Evolutionary conservation across 768 basidiomycete species (phyloP), one percentile per base, ranked within the genome.

Genomic region (Cantharellus cinnabarinus): DNA sequence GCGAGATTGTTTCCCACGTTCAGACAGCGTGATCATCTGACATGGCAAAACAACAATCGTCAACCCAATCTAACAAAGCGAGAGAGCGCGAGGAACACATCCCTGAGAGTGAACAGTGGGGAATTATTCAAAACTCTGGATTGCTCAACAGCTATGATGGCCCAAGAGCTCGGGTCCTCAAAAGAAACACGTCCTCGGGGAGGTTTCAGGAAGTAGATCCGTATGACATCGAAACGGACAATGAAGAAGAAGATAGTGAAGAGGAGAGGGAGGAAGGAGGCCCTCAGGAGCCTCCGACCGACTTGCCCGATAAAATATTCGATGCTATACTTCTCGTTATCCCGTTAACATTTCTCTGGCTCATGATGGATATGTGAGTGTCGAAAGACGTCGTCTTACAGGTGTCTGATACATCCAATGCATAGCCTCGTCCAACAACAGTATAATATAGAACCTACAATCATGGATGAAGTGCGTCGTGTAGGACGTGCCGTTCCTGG

Each of bases 311-410:
- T 61, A 86, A 89, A 70, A 73, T 88, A 42, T 80, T 88, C 68
- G 76, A 80, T 62, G 72, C 83, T 5, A 63, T 76, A 15, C 68
- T 83, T 20, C 70, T 83, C 58, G 77, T 88, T 59, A 80, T 84
- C 41, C 88, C 88, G 0, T 79, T 84, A 64, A 79, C 79, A 2
- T 89, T 81, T 66, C 70, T 89, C 56, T 73, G 89, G 42, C 65
- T 89, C 14, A 71, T 88, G 72, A 87, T 90, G 85, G 82, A 88
- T 66, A 84, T 89, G 88, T 90, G 85, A 71, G 20, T 60, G 5
- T 50, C 3, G 37, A 42, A 58, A 50, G 55, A 37, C 52, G 29
- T 37, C 52, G 38, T 54, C 52, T 60, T 54, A 39, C 57, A 58
- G 20, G 58, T 57, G 20, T 29, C 20, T 29, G 20, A 29, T 29